Conservation (phyloP, 257 asterid genomes). For the Solanum virginianum region DNA sequence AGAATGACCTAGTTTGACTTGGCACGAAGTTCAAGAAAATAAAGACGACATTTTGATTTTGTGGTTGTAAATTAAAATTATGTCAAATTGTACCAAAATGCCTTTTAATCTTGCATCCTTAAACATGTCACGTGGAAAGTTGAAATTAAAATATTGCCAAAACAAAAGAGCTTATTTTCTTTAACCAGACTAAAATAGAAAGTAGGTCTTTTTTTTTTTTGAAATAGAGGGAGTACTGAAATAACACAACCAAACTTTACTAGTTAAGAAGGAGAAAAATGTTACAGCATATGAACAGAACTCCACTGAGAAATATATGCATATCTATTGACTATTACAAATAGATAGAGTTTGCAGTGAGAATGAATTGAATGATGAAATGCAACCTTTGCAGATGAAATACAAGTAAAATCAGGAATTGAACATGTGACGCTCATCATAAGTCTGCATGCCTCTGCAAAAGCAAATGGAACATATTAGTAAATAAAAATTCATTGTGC, state of each 20-base stretch:
- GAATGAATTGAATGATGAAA: background rate
- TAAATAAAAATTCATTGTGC: background rate
- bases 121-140: too few relatives aligned
- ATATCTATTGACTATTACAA: background rate
- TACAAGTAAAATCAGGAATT: conserved; percentile 91
- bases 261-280: background rate
- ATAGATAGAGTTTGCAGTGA: background rate
- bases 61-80: too few relatives aligned
- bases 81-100: too few relatives aligned
- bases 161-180: too few relatives aligned
- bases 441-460: conserved; percentile 81
- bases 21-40: too few relatives aligned
- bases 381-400: conserved; percentile 80
- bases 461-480: background rate
- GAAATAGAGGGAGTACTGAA: background rate
- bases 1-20: too few relatives aligned
- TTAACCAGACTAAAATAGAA: too few relatives aligned
- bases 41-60: too few relatives aligned
- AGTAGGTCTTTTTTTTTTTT: too few relatives aligned
- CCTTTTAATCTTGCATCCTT: too few relatives aligned
- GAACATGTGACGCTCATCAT: conserved; percentile 81
- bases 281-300: background rate
- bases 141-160: too few relatives aligned
- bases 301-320: background rate
- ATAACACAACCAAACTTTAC: background rate